phyloP scores from a whole-genome alignment of 2,329 filamentous ascomycete genomes.

The Cercospora zeae-maydis region DNA sequence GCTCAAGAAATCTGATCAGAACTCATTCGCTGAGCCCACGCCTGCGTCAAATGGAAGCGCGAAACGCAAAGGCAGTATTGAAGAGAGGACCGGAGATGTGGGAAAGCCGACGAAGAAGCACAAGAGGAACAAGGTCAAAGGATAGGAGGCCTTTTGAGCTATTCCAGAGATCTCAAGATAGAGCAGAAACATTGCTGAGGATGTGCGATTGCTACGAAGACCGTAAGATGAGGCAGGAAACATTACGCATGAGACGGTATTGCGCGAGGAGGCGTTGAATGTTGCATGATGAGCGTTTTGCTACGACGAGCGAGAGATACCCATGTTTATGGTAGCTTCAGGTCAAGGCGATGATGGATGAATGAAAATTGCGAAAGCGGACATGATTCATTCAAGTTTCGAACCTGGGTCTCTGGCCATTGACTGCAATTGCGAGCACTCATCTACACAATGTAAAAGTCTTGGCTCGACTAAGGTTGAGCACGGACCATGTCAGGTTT shows the following conservation, averaged over 20 bases:
- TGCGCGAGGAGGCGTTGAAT: neutral
- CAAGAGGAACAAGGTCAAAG: slow-evolving; percentile 8
- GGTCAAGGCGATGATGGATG: neutral
- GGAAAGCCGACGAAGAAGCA: slow-evolving; percentile 20
- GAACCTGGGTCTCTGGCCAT: too few relatives aligned
- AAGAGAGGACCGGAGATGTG: neutral
- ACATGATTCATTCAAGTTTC: neutral
- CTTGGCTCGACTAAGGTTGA: too few relatives aligned
- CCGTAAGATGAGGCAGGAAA: neutral
- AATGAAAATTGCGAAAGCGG: neutral
- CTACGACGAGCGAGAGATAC: neutral
- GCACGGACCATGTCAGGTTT: too few relatives aligned
- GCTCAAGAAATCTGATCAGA: slow-evolving; percentile 55
- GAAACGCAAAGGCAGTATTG: slow-evolving; percentile 6
- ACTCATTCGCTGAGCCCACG: neutral
- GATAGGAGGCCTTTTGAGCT: neutral
- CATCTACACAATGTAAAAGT: too few relatives aligned
- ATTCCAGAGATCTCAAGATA: neutral
- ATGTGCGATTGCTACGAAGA: neutral
- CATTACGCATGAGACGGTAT: neutral
- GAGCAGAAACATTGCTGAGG: neutral
- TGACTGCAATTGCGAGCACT: too few relatives aligned
- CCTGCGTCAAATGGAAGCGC: neutral
- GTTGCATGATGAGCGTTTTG: neutral
- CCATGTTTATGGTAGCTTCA: neutral